These are phyloP conservation scores for Alectoria sarmentosa DNA, from an alignment of 495 filamentous ascomycete genomes.

Conservation along the genomic window DNA sequence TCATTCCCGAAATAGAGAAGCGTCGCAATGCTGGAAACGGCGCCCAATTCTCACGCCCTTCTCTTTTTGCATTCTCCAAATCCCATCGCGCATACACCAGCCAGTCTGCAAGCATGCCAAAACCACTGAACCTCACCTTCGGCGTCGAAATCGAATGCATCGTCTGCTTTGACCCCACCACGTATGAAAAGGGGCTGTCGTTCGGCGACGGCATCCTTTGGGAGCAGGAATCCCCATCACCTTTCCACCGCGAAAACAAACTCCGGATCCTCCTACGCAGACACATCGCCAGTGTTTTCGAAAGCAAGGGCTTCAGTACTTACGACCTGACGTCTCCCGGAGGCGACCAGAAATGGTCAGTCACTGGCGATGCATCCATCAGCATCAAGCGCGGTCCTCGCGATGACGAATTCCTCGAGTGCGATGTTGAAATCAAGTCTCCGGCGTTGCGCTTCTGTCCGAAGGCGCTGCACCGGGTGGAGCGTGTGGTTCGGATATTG, in stretches of 20 bases:
- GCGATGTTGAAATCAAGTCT: constrained; percentile 9
- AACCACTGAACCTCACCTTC: constrained; percentile 21
- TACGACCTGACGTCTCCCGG: neutral
- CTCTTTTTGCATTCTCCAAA: neutral
- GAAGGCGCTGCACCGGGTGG: neutral
- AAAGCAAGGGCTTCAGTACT: neutral
- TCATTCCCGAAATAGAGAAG: neutral
- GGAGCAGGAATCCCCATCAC: neutral
- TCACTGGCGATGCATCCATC: constrained; percentile 3
- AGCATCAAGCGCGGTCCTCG: neutral
- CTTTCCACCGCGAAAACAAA: neutral
- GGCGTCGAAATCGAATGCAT: constrained; percentile 27
- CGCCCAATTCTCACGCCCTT: no score
- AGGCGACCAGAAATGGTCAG: constrained; percentile 12
- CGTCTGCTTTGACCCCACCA: constrained; percentile 4
- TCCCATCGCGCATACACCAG: neutral
- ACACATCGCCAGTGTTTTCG: neutral
- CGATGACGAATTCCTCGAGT: neutral
- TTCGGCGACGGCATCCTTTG: neutral
- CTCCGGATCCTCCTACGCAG: neutral
- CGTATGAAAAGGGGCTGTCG: neutral
- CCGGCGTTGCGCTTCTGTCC: neutral
- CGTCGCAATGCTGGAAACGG: neutral
- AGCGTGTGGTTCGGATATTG: neutral
- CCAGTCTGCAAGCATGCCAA: neutral